phyloP scores from a whole-genome alignment of 768 basidiomycete genomes.

The Collybiopsis luxurians region DNA sequence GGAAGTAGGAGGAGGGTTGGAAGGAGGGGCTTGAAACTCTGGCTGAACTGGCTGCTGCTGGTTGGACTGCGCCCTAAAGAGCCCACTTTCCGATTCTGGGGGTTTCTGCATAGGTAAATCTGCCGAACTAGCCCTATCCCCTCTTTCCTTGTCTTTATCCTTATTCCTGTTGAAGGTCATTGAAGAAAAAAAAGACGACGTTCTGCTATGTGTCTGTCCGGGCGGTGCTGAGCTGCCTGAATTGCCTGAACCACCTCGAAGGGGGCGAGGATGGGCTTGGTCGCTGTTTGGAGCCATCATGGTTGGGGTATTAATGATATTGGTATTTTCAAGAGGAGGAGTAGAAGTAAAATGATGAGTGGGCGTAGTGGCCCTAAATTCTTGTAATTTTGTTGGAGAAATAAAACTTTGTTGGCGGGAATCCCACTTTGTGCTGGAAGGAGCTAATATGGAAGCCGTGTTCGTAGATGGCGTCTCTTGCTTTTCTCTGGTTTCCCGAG shows the following conservation, averaged over 20 bases:
- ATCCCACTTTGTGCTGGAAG: constrained; percentile 25
- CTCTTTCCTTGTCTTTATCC: no score
- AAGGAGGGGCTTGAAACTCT: not conserved
- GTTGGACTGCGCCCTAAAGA: not conserved
- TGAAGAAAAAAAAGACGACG: no score
- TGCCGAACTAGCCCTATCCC: no score
- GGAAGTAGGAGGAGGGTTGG: not conserved
- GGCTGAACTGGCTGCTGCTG: not conserved
- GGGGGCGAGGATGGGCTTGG: constrained; percentile 14
- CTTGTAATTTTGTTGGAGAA: constrained; percentile 31
- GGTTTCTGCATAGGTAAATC: not conserved
- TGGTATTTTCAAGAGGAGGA: not conserved
- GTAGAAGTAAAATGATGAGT: constrained; percentile 10
- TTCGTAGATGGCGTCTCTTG: no score
- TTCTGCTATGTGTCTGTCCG: not conserved
- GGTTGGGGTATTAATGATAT: not conserved
- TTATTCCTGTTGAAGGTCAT: no score
- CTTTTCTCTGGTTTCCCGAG: no score
- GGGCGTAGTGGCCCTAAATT: constrained; percentile 20
- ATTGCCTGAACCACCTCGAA: not conserved
- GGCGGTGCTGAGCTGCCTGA: not conserved
- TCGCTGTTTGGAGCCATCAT: constrained; percentile 11
- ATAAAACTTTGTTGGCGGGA: constrained; percentile 33
- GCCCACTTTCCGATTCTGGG: constrained; percentile 41
- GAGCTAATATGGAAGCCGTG: no score